Evolutionary conservation across 129 eudicot genomes (phyloP).

Genomic region (Glebionis coronaria): DNA sequence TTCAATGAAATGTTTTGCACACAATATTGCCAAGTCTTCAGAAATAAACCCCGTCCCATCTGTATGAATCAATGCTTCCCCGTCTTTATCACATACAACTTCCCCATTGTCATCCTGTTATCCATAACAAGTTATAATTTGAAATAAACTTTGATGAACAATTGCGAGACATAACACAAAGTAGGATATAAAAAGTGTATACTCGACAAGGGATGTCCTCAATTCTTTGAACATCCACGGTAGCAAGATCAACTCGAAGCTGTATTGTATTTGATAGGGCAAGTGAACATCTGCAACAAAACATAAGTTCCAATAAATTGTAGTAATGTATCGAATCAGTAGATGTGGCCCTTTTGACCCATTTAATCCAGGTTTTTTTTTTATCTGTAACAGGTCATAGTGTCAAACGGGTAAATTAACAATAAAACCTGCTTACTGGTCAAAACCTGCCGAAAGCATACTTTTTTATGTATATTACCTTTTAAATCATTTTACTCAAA

Average conservation of each 20-base stretch:
- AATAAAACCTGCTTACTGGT: no score
- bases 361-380: neutral
- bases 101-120: constrained; percentile 49
- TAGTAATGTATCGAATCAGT: neutral
- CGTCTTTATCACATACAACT: constrained; percentile 49
- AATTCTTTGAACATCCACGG: constrained; percentile 43
- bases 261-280: constrained; percentile 65
- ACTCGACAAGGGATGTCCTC: constrained; percentile 67
- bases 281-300: constrained; percentile 55
- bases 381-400: constrained; percentile 1
- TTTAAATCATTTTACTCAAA: no score
- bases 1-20: constrained; percentile 46
- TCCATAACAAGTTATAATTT: neutral
- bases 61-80: constrained; percentile 65
- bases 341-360: neutral
- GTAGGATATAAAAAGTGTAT: constrained; percentile 15
- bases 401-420: neutral
- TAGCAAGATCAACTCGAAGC: constrained; percentile 52
- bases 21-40: constrained; percentile 65
- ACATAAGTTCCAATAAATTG: constrained; percentile 11
- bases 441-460: no score
- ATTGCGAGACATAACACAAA: neutral
- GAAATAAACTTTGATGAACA: neutral
- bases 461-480: no score
- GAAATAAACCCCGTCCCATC: constrained; percentile 93